phyloP scores from a whole-genome alignment of 345 rosid species.

The Theobroma cacao region DNA sequence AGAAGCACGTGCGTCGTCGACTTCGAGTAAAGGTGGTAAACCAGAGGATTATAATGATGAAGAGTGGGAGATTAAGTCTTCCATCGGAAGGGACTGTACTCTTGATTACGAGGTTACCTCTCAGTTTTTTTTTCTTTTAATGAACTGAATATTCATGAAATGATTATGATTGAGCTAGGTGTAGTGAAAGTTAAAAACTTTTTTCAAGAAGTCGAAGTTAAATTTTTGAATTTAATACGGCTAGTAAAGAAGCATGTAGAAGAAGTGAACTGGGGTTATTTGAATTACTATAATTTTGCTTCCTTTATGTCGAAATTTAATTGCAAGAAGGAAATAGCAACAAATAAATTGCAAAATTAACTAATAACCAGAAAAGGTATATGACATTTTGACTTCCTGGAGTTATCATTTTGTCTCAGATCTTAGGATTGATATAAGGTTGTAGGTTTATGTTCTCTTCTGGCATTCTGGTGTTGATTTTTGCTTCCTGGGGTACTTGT shows the following conservation, averaged over 20 bases:
- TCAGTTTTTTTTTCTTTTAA: background rate
- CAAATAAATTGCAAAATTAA: too few relatives aligned
- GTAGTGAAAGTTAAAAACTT: background rate
- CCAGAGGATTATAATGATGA: slow-evolving; percentile 57
- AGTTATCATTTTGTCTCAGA: too few relatives aligned
- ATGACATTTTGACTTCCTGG: background rate
- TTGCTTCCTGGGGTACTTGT: background rate
- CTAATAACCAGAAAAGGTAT: too few relatives aligned
- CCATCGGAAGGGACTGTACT: slow-evolving; percentile 65
- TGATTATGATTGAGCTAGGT: background rate
- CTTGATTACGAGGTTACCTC: slow-evolving; percentile 63
- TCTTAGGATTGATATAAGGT: background rate
- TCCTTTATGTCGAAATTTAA: too few relatives aligned
- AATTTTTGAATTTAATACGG: background rate
- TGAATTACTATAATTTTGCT: background rate
- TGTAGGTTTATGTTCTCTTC: background rate
- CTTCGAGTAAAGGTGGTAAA: slow-evolving; percentile 22
- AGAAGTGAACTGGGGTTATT: background rate
- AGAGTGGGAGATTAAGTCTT: slow-evolving; percentile 71
- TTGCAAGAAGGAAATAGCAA: too few relatives aligned
- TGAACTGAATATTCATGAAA: background rate
- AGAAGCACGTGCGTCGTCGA: background rate
- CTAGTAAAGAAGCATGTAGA: background rate
- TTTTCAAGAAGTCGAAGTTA: background rate
- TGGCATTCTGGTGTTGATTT: background rate